Base-by-base conservation (phyloP, 257 asterid genomes). In the Nicotiana otophora region DNA sequence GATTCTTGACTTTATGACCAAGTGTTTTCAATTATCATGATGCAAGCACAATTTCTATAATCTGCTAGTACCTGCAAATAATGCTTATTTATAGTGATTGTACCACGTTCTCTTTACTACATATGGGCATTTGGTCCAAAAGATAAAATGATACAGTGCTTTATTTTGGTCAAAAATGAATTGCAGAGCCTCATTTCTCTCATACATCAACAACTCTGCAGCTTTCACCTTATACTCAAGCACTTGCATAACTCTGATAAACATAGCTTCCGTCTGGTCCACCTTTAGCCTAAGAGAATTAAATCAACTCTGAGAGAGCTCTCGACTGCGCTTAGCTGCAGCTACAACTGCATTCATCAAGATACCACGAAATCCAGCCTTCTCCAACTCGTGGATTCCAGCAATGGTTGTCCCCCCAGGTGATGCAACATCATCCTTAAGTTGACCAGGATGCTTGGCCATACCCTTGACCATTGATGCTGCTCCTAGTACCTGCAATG, bases 401-500 rank as follows among this genome's bases (percentile, higher is more conserved):
- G 97, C 97, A 55, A 94, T 96, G 5, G 98, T 96, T 48, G 98
- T 96, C 19, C 98, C 98, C 62, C 97, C 97, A 28, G 97, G 97
- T 54, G 99, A 96, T 58, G 98, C 88, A 36, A 96, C 99, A n/a
- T 96, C 99, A 30, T 96, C 99, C 86, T 96, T 96, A 74, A 94
- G 90, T 92, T 92, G 99, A 81, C 95, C 97, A 1, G 99, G 98
- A 87, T 94, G 97, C 89, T 92, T 96, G 57, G 92, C 98, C 31
- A 48, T 26, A 67, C 69, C 75, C 33, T 74, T 77, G 26, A 85
- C 95, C 99, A 94, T 93, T 20, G 98, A 85, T 86, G 98, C 97
- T 63, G 99, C 98, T 84, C 99, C 99, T 72, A 94, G 80, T 57
- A 96, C 98, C 99, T 96, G 85, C 85, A 88, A 83, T 96, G 85